phyloP scores from a whole-genome alignment of 2,329 filamentous ascomycete genomes.

The Drechslera avenae region DNA sequence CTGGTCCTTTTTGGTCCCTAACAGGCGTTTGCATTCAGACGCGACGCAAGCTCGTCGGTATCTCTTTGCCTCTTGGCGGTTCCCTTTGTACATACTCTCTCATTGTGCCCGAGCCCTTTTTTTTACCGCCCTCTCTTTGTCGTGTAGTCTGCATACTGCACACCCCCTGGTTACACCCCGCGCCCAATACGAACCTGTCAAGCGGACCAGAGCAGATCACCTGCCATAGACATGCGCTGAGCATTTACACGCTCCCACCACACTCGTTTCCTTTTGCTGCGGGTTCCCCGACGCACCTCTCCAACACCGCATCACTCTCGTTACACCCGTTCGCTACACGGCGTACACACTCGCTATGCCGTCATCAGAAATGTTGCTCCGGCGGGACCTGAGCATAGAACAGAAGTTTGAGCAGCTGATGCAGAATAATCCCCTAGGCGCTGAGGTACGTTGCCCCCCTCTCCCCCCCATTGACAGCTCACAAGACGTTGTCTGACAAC shows the following conservation, averaged over 20 bases:
- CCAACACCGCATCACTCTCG: slow-evolving; percentile 2
- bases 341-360: slow-evolving; percentile 29
- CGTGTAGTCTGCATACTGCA: neutral
- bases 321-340: slow-evolving; percentile 12
- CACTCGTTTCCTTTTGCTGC: neutral
- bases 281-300: neutral
- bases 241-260: neutral
- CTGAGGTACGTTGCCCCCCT: slow-evolving; percentile 31
- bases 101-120: neutral
- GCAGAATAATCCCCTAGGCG: slow-evolving; percentile 37
- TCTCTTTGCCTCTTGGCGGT: neutral
- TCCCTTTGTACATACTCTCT: neutral
- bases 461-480: neutral
- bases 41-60: neutral
- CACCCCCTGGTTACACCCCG: neutral
- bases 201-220: neutral
- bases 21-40: neutral
- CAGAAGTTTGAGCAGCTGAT: slow-evolving; percentile 41
- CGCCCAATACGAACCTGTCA: no score
- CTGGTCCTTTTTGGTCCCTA: neutral
- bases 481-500: slow-evolving; percentile 15
- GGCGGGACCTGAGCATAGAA: slow-evolving; percentile 36
- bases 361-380: slow-evolving; percentile 25
- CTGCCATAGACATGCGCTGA: slow-evolving; percentile 5
- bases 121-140: neutral